Percentiles rank a stretch among this genome's conserved stretches.
phyloP scores from a whole-genome alignment of 176 grass and related monocot species.

The Eragrostis nindensis region DNA sequence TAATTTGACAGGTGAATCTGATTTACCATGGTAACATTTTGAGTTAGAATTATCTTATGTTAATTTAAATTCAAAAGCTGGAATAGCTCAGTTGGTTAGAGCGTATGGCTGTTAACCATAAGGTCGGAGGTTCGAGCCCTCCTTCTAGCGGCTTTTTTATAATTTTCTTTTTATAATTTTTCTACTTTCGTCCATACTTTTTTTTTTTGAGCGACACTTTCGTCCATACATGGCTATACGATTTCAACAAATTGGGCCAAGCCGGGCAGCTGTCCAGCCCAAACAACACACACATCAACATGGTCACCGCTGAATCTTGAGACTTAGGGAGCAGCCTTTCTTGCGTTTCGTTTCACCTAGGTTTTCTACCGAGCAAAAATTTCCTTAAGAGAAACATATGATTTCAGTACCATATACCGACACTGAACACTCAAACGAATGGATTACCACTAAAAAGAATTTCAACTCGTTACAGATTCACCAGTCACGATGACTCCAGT shows the following conservation, averaged over 20 bases:
- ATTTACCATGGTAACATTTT: no score
- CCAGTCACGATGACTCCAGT: conserved; percentile 26
- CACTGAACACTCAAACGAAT: not conserved
- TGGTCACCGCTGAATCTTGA: no score
- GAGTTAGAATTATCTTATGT: no score
- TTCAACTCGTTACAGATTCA: conserved; percentile 38
- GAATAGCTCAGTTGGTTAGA: conserved; percentile 79
- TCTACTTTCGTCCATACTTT: no score
- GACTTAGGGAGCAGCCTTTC: no score
- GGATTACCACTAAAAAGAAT: conserved; percentile 45
- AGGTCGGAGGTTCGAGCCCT: conserved; percentile 77
- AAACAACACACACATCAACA: no score
- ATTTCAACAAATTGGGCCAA: not conserved
- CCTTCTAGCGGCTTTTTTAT: conserved; percentile 52
- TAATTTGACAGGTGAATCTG: no score
- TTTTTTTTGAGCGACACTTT: no score
- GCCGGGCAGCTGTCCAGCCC: no score
- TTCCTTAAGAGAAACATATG: not conserved
- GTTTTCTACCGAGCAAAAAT: not conserved
- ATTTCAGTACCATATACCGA: not conserved
- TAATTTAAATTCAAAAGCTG: conserved; percentile 16
- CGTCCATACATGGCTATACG: not conserved
- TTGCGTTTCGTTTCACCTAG: not conserved
- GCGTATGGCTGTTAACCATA: conserved; percentile 78
- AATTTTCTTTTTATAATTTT: no score